A percentile compares a stretch with the other conserved stretches of the same genome.
Conservation (phyloP, 495 filamentous ascomycete genomes). For the Talaromyces trachyspermus region DNA sequence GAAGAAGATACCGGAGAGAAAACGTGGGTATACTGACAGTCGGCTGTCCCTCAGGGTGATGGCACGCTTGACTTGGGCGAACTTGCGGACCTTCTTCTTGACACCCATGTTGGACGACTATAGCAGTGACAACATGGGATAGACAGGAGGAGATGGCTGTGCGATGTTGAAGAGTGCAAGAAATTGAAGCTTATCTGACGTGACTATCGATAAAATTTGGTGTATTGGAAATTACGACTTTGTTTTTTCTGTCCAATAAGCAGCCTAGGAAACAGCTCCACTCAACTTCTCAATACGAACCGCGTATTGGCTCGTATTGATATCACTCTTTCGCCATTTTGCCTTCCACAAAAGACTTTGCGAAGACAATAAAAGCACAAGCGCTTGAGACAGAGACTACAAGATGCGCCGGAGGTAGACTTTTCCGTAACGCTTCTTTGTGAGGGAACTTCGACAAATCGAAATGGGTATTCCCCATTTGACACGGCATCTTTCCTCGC, state of each 20-base stretch:
- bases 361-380: too few relatives aligned
- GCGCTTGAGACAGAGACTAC: too few relatives aligned
- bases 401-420: too few relatives aligned
- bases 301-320: too few relatives aligned
- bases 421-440: too few relatives aligned
- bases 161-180: too few relatives aligned
- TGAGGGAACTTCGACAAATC: too few relatives aligned
- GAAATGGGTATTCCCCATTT: conserved; percentile 73
- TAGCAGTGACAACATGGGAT: not conserved
- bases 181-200: too few relatives aligned
- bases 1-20: not conserved
- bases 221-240: not conserved
- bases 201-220: not conserved
- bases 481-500: conserved; percentile 49
- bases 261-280: too few relatives aligned
- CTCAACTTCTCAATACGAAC: too few relatives aligned
- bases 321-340: too few relatives aligned
- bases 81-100: conserved; percentile 12
- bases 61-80: conserved; percentile 11
- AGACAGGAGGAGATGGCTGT: not conserved
- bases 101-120: conserved; percentile 8
- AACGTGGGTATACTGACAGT: conserved; percentile 2
- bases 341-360: too few relatives aligned
- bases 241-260: not conserved
- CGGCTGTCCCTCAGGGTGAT: conserved; percentile 10